Evolutionary conservation across 2,329 filamentous ascomycete species (phyloP).

Genomic region (Colletotrichum cordylinicola): DNA sequence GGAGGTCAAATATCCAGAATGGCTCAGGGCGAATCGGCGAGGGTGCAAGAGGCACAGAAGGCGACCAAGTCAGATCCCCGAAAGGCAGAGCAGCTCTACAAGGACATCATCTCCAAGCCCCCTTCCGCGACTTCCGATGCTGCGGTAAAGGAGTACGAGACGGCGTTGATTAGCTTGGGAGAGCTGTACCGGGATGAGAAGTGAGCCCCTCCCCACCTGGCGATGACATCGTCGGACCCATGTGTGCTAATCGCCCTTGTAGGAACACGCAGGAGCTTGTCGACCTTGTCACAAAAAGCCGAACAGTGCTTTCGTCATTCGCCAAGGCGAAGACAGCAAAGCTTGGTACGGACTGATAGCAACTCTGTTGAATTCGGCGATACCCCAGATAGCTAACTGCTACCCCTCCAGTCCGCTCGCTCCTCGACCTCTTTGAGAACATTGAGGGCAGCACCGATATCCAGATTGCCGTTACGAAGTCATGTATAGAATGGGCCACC

Average conservation of each 20-base stretch:
- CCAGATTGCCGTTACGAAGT: slow-evolving; percentile 95
- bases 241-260: slow-evolving; percentile 21
- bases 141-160: slow-evolving; percentile 90
- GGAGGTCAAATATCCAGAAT: slow-evolving; percentile 37
- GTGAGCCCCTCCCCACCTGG: slow-evolving; percentile 48
- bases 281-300: slow-evolving; percentile 86
- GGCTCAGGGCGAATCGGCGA: slow-evolving; percentile 63
- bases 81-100: slow-evolving; percentile 88
- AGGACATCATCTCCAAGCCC: slow-evolving; percentile 85
- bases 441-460: slow-evolving; percentile 95
- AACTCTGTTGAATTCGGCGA: background rate
- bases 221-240: slow-evolving; percentile 29
- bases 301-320: slow-evolving; percentile 91
- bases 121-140: slow-evolving; percentile 84
- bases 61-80: slow-evolving; percentile 79
- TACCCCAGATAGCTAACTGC: background rate
- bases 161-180: slow-evolving; percentile 84
- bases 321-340: slow-evolving; percentile 99
- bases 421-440: slow-evolving; percentile 92
- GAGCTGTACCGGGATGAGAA: slow-evolving; percentile 92
- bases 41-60: slow-evolving; percentile 89
- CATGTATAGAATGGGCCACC: slow-evolving; percentile 99
- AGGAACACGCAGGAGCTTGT: slow-evolving; percentile 86
- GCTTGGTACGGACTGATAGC: slow-evolving; percentile 70
- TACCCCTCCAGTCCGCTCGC: slow-evolving; percentile 77